Evolutionary conservation across 1,139 yeast genomes (phyloP), one percentile per base, ranked within the genome.

Genomic region (Blastobotrys petasosporus): DNA sequence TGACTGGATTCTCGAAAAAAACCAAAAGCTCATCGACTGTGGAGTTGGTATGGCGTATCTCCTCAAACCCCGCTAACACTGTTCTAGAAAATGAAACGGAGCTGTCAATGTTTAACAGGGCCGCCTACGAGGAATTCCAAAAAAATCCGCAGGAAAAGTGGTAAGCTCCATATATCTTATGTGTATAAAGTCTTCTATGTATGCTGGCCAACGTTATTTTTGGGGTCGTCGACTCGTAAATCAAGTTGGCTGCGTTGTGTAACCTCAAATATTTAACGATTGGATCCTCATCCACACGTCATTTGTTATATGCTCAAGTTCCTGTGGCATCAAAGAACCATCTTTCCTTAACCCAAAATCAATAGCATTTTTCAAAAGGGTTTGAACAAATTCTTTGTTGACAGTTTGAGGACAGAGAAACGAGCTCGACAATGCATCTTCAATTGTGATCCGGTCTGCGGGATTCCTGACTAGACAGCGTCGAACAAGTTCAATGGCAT

Each of bases 131-230:
- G 20, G 77, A 68, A 41, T 92, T 71, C 67, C 85, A 85, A 67
- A 71, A 73, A 39, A 82, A 88, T 56, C 98, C 98, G 0, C 88
- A 80, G 57, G 97, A 88, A 61, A 85, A 85, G 63, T 92, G 98
- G 98, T 82, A 66, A 58, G 42, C 30, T 3, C 9, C 30, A 12
- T n/a, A 10, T n/a, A n/a, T n/a, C n/a, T n/a, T n/a, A n/a, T n/a
- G 9, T 11, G 9, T 8, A 8, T n/a, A n/a, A n/a, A n/a, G n/a
- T n/a, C n/a, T n/a, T n/a, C n/a, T n/a, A n/a, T n/a, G n/a, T n/a
- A n/a, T n/a, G n/a, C n/a, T n/a, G n/a, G n/a, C n/a, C n/a, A n/a
- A n/a, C n/a, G n/a, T n/a, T n/a, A n/a, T n/a, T n/a, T n/a, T n/a
- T n/a, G n/a, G n/a, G n/a, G n/a, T n/a, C n/a, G n/a, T n/a, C n/a